Evolutionary conservation across 2,329 filamentous ascomycete species (phyloP).

Genomic region (Endocalyx cinctus): DNA sequence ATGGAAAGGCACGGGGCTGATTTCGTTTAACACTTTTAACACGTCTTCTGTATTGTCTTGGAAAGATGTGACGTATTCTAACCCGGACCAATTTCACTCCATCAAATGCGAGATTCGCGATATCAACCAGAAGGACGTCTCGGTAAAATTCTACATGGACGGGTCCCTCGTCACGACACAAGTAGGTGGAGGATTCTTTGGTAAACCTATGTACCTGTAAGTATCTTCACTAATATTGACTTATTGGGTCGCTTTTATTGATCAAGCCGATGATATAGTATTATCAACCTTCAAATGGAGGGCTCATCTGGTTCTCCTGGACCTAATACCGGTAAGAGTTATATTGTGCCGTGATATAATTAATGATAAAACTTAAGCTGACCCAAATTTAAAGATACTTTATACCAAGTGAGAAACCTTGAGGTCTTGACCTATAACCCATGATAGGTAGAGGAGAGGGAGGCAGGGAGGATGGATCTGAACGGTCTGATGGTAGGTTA

Average conservation of each 20-base stretch:
- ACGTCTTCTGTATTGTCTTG: conserved; percentile 38
- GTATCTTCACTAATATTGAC: conserved; percentile 10
- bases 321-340: conserved; percentile 23
- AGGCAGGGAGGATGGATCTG: too few relatives aligned
- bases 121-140: conserved; percentile 45
- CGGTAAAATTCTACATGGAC: conserved; percentile 52
- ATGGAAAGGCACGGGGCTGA: conserved; percentile 55
- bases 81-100: conserved; percentile 42
- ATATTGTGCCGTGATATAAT: neutral
- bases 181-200: conserved; percentile 44
- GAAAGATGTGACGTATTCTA: conserved; percentile 43
- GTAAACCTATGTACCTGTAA: conserved; percentile 40
- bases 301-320: conserved; percentile 39
- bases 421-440: conserved; percentile 26
- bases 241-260: neutral
- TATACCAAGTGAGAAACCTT: conserved; percentile 25
- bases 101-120: conserved; percentile 48
- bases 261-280: too few relatives aligned
- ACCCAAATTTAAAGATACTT: conserved; percentile 15
- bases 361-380: conserved; percentile 1
- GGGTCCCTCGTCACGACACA: conserved; percentile 44
- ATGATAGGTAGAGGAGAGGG: too few relatives aligned
- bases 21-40: conserved; percentile 49
- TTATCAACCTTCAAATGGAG: conserved; percentile 42
- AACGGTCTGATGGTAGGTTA: too few relatives aligned